Base-by-base conservation (phyloP, 176 grass and related monocot genomes). In the Eremochloa ophiuroides region DNA sequence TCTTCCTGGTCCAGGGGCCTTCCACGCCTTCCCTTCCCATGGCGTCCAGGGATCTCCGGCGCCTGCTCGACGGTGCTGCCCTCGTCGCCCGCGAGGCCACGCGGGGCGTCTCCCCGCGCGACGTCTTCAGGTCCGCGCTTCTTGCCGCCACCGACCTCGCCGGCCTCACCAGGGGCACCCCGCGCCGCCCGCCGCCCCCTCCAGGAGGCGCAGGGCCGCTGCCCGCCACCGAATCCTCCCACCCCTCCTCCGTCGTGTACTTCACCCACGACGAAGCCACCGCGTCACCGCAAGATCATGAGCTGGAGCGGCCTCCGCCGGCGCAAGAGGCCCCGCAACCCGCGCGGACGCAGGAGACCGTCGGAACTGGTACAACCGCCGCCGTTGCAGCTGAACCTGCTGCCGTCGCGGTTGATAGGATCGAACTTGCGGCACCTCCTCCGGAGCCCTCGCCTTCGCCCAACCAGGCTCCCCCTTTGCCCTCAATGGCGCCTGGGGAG, bases 101-200 rank as follows among this genome's bases (percentile, higher is more conserved):
- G 38, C 58, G 72, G 55, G 77, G 84, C 23, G 17, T 69, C 48
- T 69, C 89, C 12, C 28, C 38, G 1, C 67, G 44, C 20, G 90
- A 91, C 35, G 65, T 83, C 62, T 46, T 98, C 53, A 91, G 83
- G 79, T 85, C 64, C 25, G 86, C 88, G 75, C 41, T 95, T 70
- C 80, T 89, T 26, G 83, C 88, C 17, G 90, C 88, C 56, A 91
- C 93, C 61, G 90, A 98, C 67, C 79, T 98, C n/a, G 88, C 69
- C 14, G 90, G 92, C 34, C 90, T 98, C 67, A 98, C 96, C 25
- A 86, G 51, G 40, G 93, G 96, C 34, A 88, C 73, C 31, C 77
- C 78, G 42, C 90, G 75, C 56, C 43, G 70, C 61, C 86, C 86
- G 7, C 77, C 26, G 27, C 51, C 55, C 56, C 75, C 83, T 50